Evolutionary conservation across 805 yeast genomes (phyloP).

Genomic region (Monosporozyma solicola): DNA sequence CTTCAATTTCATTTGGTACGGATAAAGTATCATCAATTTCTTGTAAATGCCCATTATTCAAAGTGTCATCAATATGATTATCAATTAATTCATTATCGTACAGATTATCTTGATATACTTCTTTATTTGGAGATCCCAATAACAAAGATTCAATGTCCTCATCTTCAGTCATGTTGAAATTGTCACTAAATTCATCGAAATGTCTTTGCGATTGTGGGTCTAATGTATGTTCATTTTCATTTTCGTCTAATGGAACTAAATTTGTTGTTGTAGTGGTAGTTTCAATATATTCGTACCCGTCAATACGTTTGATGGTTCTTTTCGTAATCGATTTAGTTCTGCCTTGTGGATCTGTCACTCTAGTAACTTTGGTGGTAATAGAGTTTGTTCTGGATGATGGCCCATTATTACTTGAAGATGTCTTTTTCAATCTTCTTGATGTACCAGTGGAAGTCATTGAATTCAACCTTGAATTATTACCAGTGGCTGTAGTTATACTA

Average conservation of each 20-base stretch:
- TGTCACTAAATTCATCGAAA: constrained; percentile 25
- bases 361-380: constrained; percentile 41
- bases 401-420: background rate
- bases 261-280: constrained; percentile 37
- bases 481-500: constrained; percentile 4
- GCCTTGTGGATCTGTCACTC: constrained; percentile 41
- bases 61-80: constrained; percentile 1
- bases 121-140: background rate
- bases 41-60: constrained; percentile 1
- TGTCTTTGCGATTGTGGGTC: constrained; percentile 12
- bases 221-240: background rate
- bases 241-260: constrained; percentile 6
- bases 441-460: constrained; percentile 17
- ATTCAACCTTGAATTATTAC: constrained; percentile 10
- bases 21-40: constrained; percentile 1
- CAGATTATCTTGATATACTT: background rate
- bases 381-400: constrained; percentile 16
- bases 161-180: constrained; percentile 16
- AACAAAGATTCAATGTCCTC: constrained; percentile 2
- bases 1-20: constrained; percentile 1
- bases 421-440: background rate
- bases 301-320: constrained; percentile 41
- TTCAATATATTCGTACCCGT: constrained; percentile 40
- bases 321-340: constrained; percentile 48
- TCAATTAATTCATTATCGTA: constrained; percentile 3